Evolutionary conservation across 768 basidiomycete genomes (phyloP), one percentile per base, ranked within the genome.

Genomic region (Mycena vulgaris): DNA sequence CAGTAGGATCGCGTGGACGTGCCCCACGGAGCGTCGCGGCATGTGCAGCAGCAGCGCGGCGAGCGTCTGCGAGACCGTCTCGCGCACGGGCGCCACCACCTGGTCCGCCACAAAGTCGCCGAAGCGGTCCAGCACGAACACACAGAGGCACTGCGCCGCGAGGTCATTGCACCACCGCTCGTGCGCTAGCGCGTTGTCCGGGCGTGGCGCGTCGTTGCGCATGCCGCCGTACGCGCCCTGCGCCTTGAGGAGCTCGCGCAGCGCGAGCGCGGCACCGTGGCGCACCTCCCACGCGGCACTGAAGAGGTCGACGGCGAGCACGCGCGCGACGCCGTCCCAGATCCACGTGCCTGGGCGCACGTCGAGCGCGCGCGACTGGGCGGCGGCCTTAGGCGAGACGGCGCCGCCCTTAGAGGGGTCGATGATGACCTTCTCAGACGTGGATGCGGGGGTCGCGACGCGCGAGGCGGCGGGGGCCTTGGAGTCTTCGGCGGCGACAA

Each of bases 61-160:
- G 3, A 99, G 84, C 0, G 96, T 96, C 79, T 99, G 97, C 14
- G 95, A 95, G 10, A 96, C 95, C 0, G 95, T 97, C 79, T 99
- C 98, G 65, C 98, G 90, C 10, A 99, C 97, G 47, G 98, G 98
- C 14, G 98, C 98, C 14, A 99, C 90, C 47, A 98, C 96, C 83
- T 97, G 96, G 78, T 99, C 98, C 0, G 96, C 94, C 39, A 98
- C 91, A 77, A 97, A 99, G 81, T 99, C 98, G 3, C 97, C 96
- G 75, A 99, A 99, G n/a, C 98, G 91, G 79, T 99, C 98, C 28
- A 98, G 85, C 35, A 97, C 93, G 70, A 99, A 93, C 11, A 99
- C 90, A 74, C 92, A 93, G 3, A 99, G 88, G 58, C 98, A 89
- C 73, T 93, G 93, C 13, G 94, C 90, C 2, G 95, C 93, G 19